Base-by-base conservation (phyloP, 164 flowering plant species). In the Piper longum region DNA sequence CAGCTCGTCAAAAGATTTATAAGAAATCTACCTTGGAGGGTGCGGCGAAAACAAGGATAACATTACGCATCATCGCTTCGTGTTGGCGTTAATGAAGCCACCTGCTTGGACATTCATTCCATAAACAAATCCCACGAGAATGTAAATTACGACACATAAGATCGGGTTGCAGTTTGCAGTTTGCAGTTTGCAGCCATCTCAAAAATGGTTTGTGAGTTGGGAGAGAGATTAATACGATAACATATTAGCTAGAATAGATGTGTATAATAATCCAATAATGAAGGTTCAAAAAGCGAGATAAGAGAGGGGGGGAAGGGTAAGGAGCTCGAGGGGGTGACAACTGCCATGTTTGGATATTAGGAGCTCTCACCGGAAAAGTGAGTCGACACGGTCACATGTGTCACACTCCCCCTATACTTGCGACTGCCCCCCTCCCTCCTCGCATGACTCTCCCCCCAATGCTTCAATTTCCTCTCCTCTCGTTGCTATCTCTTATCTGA, bases 1-100 rank as follows among this genome's bases (percentile, higher is more conserved):
- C 45, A 69, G 59, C 63, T 14, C 39, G 43, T 63, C 73, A 60
- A 12, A 65, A 56, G 36, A 56, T 44, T 56, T 11, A 16, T 43
- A 41, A 14, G 40, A 60, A 60, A 60, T 60, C 62, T 17, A 17
- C 48, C 41, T 60, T 42, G 62, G 41, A 3, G 41, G 41, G 17
- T 39, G 48, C 45, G 16, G 62, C 16, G 59, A 9, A 9, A 48
- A 48, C 1, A 48, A 48, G 52, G 52, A 48, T 48, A 9, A 14
- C 52, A 4, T 48, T 14, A 48, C 12, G 52, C 52, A 12, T 48
- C 52, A 48, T 14, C 14, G 9, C 52, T 13, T 9, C 60, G 5
- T 57, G 60, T 41, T 13, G 60, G 41, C 60, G 41, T 57, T 57
- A 57, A 57, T 18, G 60, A 57, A 57, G 60, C 42, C 60, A 36